Base-by-base conservation (phyloP, 129 eudicot species). In the Deinandra increscens region DNA sequence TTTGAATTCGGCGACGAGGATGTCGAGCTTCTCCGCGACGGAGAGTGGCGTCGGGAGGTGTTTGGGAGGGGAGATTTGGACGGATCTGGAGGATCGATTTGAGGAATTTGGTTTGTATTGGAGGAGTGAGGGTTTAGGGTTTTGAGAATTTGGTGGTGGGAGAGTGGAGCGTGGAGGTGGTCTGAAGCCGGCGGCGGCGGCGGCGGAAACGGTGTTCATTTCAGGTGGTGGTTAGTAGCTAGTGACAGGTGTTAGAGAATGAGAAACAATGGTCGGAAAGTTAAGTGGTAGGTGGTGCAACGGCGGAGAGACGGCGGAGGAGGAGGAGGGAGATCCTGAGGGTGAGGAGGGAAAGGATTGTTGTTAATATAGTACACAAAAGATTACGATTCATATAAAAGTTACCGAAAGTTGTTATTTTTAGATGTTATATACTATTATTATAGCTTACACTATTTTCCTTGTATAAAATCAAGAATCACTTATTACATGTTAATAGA, bases 1-100 rank as follows among this genome's bases (percentile, higher is more conserved):
- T 67, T 75, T 84, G 80, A 92, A 92, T 36, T 92, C 95, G 0
- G 78, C 63, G 29, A 74, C 85, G 68, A 92, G 69, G 11, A 48
- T 46, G 3, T 83, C 54, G 8, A 88, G 81, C 54, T 84, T 86
- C 10, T 77, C 70, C 3, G 78, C 36, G 26, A 84, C 85, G 70
- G 73, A 60, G 60, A 69, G 56, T 5, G 33, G 20, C 17, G 39
- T 31, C 20, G 64, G 3, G 31, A 26, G 3, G 66, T 69, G 61
- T 46, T 64, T 72, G 5, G 66, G 69, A 18, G 42, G 56, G 10
- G 75, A 19, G 74, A 34, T 31, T 43, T 72, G 81, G 44, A 50
- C 50, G 23, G 79, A 78, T 60, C 46, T 63, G 61, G 66, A 43
- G 20, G 14, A 22, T 1, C 18, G 62, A 37, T 64, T 54, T 68